Conservation (phyloP, 352 stramenopile genomes). For the Peronosclerospora sorghi region DNA sequence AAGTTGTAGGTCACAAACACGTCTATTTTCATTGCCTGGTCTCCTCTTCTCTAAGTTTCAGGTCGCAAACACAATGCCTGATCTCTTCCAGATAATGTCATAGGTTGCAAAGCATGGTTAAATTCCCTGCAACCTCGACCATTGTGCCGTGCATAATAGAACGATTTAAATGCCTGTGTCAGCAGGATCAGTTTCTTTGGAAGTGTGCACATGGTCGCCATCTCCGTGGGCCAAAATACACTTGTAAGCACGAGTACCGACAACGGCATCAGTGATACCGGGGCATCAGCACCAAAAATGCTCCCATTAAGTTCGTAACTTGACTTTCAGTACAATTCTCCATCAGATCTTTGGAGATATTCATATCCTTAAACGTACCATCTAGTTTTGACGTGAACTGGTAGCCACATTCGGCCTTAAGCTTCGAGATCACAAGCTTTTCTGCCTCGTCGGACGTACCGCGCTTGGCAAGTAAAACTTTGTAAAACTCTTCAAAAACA, state of each 20-base stretch:
- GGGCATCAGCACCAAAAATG: conserved; percentile 9
- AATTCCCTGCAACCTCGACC: too few relatives aligned
- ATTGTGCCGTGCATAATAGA: conserved; percentile 92
- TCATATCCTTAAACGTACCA: conserved; percentile 99
- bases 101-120: too few relatives aligned
- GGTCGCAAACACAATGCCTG: too few relatives aligned
- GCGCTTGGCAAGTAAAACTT: conserved; percentile 92
- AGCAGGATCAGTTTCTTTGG: conserved; percentile 67
- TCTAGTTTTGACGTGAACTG: conserved; percentile 99
- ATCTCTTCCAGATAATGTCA: too few relatives aligned
- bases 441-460: conserved; percentile 81
- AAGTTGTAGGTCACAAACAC: too few relatives aligned
- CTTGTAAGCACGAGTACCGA: conserved; percentile 78
- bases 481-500: conserved; percentile 99
- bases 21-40: too few relatives aligned
- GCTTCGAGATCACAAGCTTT: conserved; percentile 92
- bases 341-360: conserved; percentile 95
- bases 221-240: conserved; percentile 80
- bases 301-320: conserved; percentile 14
- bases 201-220: conserved; percentile 78
- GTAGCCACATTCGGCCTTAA: conserved; percentile 98
- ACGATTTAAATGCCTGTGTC: conserved; percentile 85
- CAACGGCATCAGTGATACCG: conserved; percentile 21
- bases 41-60: too few relatives aligned
- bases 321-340: conserved; percentile 72